phyloP scores from a whole-genome alignment of 1,284 basidiomycete species.

The Sparassis latifolia region DNA sequence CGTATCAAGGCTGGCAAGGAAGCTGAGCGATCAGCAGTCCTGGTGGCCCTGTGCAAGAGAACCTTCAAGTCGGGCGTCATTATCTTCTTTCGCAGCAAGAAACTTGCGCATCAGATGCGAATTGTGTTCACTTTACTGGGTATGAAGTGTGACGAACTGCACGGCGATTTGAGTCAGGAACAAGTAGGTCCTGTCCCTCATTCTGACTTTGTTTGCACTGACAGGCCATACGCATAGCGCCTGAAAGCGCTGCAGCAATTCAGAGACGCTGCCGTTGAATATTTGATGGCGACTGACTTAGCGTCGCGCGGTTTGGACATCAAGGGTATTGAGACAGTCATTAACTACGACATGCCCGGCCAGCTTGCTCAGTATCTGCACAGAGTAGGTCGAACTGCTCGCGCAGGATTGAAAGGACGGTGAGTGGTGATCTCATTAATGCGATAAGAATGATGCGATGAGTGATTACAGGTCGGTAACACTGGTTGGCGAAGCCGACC shows the following conservation, averaged over 20 bases:
- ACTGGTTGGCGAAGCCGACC: conserved; percentile 92
- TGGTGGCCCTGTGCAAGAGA: conserved; percentile 81
- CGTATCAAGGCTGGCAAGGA: conserved; percentile 77
- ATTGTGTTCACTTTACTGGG: conserved; percentile 88
- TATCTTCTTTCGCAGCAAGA: conserved; percentile 94
- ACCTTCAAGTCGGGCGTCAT: conserved; percentile 84
- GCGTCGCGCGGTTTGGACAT: conserved; percentile 96
- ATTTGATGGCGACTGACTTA: conserved; percentile 92
- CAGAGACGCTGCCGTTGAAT: conserved; percentile 81
- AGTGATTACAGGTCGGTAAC: conserved; percentile 72
- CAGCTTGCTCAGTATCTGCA: conserved; percentile 94
- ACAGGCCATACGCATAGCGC: conserved; percentile 45
- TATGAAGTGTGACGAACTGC: conserved; percentile 86
- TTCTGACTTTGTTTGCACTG: background rate
- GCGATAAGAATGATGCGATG: conserved; percentile 11
- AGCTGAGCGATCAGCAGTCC: conserved; percentile 76
- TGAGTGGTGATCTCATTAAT: conserved; percentile 30
- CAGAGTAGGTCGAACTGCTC: conserved; percentile 93
- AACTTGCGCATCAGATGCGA: conserved; percentile 93
- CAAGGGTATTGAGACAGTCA: conserved; percentile 95
- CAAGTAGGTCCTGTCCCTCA: conserved; percentile 49
- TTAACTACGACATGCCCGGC: conserved; percentile 97
- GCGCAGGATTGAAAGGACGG: conserved; percentile 91
- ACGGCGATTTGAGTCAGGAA: conserved; percentile 94
- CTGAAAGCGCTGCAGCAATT: conserved; percentile 83